Conservation (phyloP, 805 yeast genomes). For the Candida chilensis region DNA sequence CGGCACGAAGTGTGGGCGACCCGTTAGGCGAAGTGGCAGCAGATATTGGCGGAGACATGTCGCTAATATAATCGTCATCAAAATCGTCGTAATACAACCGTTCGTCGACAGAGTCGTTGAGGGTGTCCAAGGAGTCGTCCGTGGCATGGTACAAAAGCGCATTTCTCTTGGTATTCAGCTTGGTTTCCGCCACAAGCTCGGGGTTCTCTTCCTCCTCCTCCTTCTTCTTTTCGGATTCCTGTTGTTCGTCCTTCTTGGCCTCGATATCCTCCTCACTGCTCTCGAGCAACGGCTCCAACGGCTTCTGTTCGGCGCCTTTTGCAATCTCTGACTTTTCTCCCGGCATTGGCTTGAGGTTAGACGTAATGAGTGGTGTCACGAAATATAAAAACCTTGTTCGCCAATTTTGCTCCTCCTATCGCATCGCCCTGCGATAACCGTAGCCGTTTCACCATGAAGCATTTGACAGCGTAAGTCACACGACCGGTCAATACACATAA, state of each 20-base stretch:
- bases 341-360: no score
- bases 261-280: not conserved
- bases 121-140: slow-evolving; percentile 25
- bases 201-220: slow-evolving; percentile 7
- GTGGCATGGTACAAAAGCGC: slow-evolving; percentile 27
- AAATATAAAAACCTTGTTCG: no score
- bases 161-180: slow-evolving; percentile 24
- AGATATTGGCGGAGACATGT: slow-evolving; percentile 9
- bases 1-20: slow-evolving; percentile 1
- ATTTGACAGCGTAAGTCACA: no score
- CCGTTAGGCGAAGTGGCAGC: slow-evolving; percentile 7
- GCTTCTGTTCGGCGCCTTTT: no score
- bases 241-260: slow-evolving; percentile 2
- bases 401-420: no score
- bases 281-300: no score
- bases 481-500: no score
- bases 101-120: slow-evolving; percentile 27
- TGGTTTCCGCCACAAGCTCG: slow-evolving; percentile 22
- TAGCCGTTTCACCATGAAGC: no score
- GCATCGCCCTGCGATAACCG: no score
- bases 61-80: slow-evolving; percentile 17
- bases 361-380: no score
- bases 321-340: no score
- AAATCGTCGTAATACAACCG: slow-evolving; percentile 32
- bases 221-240: slow-evolving; percentile 2